Conservation (phyloP, 2,329 filamentous ascomycete species). For the Alternaria sp. region DNA sequence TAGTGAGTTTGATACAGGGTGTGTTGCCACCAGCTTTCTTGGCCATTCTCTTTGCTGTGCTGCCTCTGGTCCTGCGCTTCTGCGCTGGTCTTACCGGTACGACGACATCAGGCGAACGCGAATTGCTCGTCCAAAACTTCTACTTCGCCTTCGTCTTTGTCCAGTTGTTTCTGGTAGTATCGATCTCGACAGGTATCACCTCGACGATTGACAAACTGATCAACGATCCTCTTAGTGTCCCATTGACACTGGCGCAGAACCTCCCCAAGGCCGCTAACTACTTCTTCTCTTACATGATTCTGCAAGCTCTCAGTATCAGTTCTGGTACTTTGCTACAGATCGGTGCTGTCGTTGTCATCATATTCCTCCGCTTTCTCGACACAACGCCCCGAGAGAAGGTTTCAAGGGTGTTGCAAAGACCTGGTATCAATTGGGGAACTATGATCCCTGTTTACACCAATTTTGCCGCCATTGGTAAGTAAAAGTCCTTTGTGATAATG, state of each 20-base stretch:
- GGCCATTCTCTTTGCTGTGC: constrained; percentile 77
- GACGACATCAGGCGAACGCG: constrained; percentile 80
- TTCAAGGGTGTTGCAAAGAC: constrained; percentile 79
- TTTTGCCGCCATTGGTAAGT: constrained; percentile 83
- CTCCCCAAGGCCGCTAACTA: constrained; percentile 91
- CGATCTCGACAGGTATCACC: constrained; percentile 78
- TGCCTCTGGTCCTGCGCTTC: constrained; percentile 80
- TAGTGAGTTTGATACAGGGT: constrained; percentile 80
- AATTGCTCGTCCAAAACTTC: constrained; percentile 87
- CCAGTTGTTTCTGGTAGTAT: constrained; percentile 92
- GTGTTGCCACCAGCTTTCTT: constrained; percentile 82
- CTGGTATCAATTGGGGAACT: constrained; percentile 84
- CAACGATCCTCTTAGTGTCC: constrained; percentile 70
- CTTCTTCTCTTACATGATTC: constrained; percentile 98
- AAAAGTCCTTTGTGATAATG: background rate
- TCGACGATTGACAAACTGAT: constrained; percentile 71
- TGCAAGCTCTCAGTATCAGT: constrained; percentile 90
- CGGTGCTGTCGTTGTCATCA: constrained; percentile 77
- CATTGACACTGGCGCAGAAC: constrained; percentile 76
- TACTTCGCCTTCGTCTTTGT: constrained; percentile 96
- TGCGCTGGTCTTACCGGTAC: constrained; percentile 74
- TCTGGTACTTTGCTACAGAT: constrained; percentile 88
- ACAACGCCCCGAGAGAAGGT: constrained; percentile 85
- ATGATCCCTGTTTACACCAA: constrained; percentile 98
- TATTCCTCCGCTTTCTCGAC: constrained; percentile 82